These are phyloP conservation scores for Euclidium syriacum DNA, from an alignment of 345 rosid species.

Conservation along the genomic window DNA sequence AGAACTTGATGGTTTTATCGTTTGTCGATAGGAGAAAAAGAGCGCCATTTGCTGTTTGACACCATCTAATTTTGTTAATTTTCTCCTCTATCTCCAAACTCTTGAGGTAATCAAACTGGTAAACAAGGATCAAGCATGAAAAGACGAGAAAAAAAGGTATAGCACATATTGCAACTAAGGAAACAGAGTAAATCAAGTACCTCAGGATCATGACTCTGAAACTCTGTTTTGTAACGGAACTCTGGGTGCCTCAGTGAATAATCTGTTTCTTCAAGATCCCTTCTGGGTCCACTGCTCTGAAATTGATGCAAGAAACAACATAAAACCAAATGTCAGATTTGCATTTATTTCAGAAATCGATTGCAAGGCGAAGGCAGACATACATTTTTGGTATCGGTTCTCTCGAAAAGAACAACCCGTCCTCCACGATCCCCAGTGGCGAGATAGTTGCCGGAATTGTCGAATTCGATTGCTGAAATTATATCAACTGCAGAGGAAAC, in stretches of 20 bases:
- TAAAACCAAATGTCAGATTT: not conserved
- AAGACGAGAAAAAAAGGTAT: not conserved
- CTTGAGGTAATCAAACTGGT: conserved; percentile 92
- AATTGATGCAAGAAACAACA: conserved; percentile 22
- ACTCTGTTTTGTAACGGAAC: conserved; percentile 86
- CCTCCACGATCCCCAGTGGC: conserved; percentile 99
- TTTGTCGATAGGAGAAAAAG: conserved; percentile 86
- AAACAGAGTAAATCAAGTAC: conserved; percentile 33
- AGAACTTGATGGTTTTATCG: conserved; percentile 45
- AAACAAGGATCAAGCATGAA: conserved; percentile 8
- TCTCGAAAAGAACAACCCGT: conserved; percentile 90
- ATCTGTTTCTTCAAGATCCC: conserved; percentile 65
- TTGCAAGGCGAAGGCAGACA: conserved; percentile 19
- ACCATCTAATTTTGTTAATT: conserved; percentile 93
- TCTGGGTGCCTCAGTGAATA: conserved; percentile 64
- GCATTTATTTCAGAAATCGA: not conserved
- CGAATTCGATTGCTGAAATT: conserved; percentile 86
- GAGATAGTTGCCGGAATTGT: conserved; percentile 72
- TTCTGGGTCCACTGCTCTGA: conserved; percentile 59
- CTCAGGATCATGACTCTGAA: conserved; percentile 98
- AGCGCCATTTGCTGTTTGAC: conserved; percentile 78
- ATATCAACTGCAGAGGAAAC: conserved; percentile 69
- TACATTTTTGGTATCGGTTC: conserved; percentile 66
- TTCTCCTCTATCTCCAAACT: conserved; percentile 99
- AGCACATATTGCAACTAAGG: not conserved